Evolutionary conservation across 306 rosid genomes (phyloP), one percentile per base, ranked within the genome.

Genomic region (Dicorynia guianensis): DNA sequence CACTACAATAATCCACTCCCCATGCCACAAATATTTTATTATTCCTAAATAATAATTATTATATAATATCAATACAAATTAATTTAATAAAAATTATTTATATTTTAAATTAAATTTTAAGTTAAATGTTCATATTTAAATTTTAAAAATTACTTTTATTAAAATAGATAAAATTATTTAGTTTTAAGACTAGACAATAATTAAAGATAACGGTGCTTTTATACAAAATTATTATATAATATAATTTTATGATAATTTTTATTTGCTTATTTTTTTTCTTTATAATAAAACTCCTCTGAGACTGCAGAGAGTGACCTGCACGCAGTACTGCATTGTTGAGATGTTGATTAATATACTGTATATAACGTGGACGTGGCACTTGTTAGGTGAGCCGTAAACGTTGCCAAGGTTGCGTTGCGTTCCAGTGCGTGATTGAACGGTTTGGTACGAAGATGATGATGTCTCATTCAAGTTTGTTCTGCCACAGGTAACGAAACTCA

Each of bases 41-140:
- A 78, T 83, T 74, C 53, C 78, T 81, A 69, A 83, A 80, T 85
- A 47, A 83, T 83, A 72, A 76, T 75, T 30, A 25, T 77, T n/a
- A n/a, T n/a, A n/a, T n/a, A n/a, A n/a, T n/a, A n/a, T n/a, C n/a
- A n/a, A n/a, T n/a, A n/a, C n/a, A n/a, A n/a, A n/a, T n/a, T n/a
- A n/a, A n/a, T n/a, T n/a, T n/a, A n/a, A n/a, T n/a, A n/a, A n/a
- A n/a, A n/a, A n/a, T n/a, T n/a, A n/a, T n/a, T n/a, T n/a, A n/a
- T n/a, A n/a, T n/a, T n/a, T n/a, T n/a, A n/a, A n/a, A n/a, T n/a
- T n/a, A n/a, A n/a, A n/a, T n/a, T n/a, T n/a, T n/a, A n/a, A n/a
- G n/a, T n/a, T n/a, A n/a, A n/a, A n/a, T n/a, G n/a, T n/a, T n/a
- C n/a, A n/a, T n/a, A n/a, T n/a, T n/a, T n/a, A n/a, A n/a, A n/a